These are phyloP conservation scores for Tulasnella sp. DNA, from an alignment of 768 basidiomycete species.

Conservation along the genomic window DNA sequence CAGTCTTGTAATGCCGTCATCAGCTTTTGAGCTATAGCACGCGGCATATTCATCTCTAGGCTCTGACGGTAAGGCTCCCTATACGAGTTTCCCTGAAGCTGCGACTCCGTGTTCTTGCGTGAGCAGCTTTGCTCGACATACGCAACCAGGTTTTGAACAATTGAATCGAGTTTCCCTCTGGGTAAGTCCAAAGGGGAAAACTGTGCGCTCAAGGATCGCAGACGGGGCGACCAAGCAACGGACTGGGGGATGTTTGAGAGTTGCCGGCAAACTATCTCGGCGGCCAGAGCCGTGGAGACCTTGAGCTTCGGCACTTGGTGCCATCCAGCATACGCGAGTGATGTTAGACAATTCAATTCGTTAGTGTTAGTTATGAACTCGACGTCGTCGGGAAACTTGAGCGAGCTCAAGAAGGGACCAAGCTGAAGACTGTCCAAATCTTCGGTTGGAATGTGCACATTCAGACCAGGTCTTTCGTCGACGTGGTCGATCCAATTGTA, in stretches of 20 bases:
- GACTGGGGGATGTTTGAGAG: neutral
- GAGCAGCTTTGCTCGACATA: neutral
- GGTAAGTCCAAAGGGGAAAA: neutral
- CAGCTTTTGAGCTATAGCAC: neutral
- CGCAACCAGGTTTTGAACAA: neutral
- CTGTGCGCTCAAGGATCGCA: neutral
- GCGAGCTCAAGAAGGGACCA: neutral
- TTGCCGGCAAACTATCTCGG: neutral
- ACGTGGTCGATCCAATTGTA: neutral
- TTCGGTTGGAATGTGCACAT: neutral
- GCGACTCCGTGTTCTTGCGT: neutral
- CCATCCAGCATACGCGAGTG: neutral
- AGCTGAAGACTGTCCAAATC: neutral
- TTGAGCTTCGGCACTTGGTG: conserved; percentile 4
- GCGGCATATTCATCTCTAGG: neutral
- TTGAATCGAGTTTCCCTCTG: neutral
- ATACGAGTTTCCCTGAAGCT: neutral
- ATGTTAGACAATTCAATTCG: neutral
- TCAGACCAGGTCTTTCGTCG: neutral
- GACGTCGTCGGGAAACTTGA: neutral
- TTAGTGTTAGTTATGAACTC: neutral
- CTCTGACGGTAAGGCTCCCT: neutral
- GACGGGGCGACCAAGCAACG: neutral
- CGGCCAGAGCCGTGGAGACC: neutral
- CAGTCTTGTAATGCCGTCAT: neutral